Conservation (phyloP, 2,329 filamentous ascomycete species). For the Dryadomyces sulphureus region DNA sequence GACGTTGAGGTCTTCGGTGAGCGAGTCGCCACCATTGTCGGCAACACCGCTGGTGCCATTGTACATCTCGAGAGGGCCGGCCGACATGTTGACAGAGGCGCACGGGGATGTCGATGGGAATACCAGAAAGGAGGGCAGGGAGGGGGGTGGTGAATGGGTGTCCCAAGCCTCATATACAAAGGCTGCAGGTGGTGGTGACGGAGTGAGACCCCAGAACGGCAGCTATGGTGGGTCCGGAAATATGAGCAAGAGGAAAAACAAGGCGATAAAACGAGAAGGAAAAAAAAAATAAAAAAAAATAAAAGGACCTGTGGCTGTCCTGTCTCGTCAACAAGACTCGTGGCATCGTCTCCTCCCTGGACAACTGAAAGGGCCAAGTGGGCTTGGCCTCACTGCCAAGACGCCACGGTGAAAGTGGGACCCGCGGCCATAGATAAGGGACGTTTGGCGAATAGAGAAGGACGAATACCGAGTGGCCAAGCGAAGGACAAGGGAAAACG, state of each 20-base stretch:
- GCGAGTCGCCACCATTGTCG: conserved; percentile 33
- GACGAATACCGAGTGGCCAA: too few species aligned
- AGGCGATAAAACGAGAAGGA: background rate
- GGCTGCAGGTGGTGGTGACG: background rate
- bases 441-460: conserved; percentile 3
- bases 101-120: too few species aligned
- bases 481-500: too few species aligned
- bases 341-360: background rate
- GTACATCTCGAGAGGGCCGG: conserved; percentile 21
- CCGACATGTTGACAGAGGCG: conserved; percentile 9
- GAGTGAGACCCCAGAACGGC: background rate
- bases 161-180: background rate
- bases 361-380: background rate
- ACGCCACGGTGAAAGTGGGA: conserved; percentile 9
- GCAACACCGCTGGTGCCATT: conserved; percentile 34
- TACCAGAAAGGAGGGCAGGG: too few species aligned
- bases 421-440: conserved; percentile 9
- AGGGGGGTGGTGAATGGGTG: too few species aligned
- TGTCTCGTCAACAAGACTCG: background rate
- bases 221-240: background rate
- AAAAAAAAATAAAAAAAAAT: background rate
- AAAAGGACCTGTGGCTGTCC: background rate
- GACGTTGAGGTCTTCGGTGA: conserved; percentile 61
- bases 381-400: conserved; percentile 8
- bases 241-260: background rate